Conservation (phyloP, 2,329 filamentous ascomycete genomes). For the Sphaceloma murrayae region DNA sequence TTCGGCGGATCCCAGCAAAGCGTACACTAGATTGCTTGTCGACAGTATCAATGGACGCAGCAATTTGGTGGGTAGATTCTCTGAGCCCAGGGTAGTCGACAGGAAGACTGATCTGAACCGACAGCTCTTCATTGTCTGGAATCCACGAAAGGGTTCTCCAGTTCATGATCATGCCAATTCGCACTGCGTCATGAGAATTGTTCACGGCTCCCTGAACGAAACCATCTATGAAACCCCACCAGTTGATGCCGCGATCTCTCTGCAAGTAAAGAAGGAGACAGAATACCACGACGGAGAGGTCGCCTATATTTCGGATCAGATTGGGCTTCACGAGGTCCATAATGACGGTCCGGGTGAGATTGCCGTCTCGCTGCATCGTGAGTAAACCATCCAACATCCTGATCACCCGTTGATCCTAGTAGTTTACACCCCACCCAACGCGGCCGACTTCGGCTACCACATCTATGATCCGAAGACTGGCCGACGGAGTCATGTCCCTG, state of each 20-base stretch:
- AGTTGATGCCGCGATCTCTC: constrained; percentile 8
- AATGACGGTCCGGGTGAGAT: constrained; percentile 63
- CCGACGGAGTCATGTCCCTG: constrained; percentile 56
- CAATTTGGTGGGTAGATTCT: constrained; percentile 51
- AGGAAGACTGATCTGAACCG: neutral
- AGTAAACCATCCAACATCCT: constrained; percentile 24
- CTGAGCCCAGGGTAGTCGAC: neutral
- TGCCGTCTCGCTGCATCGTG: constrained; percentile 73
- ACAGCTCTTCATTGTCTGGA: constrained; percentile 73
- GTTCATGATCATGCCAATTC: constrained; percentile 75
- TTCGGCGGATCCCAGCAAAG: constrained; percentile 56
- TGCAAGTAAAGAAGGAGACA: constrained; percentile 53
- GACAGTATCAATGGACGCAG: constrained; percentile 80
- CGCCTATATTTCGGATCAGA: constrained; percentile 81
- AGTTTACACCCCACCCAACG: constrained; percentile 83
- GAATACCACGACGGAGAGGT: constrained; percentile 62
- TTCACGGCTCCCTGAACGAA: constrained; percentile 70
- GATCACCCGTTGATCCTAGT: constrained; percentile 10
- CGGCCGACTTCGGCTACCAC: constrained; percentile 69
- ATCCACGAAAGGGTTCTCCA: constrained; percentile 68
- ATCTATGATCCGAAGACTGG: constrained; percentile 73
- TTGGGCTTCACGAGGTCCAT: constrained; percentile 73
- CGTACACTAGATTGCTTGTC: constrained; percentile 81
- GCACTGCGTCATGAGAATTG: constrained; percentile 85
- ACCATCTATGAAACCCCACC: constrained; percentile 58